A percentile compares a stretch with the other conserved stretches of the same genome.
These are phyloP conservation scores for Acanthamoeba triangularis DNA, from an alignment of 208 protist species.

Conservation along the genomic window DNA sequence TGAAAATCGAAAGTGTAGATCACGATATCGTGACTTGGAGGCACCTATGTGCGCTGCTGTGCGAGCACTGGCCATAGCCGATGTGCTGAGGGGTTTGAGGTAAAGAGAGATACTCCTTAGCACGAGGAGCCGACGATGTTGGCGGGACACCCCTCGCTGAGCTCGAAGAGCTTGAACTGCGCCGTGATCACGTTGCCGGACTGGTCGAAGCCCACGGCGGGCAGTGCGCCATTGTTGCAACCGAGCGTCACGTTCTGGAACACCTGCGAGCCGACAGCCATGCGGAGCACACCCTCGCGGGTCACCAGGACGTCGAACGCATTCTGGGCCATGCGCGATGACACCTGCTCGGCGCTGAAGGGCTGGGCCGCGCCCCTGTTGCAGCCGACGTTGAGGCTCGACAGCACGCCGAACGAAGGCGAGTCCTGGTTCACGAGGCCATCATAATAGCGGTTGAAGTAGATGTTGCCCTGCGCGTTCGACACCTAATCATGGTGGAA, in stretches of 20 bases:
- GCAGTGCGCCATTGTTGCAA: neutral
- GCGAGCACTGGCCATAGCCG: too few relatives aligned
- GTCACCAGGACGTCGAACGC: constrained; percentile 27
- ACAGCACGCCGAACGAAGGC: neutral
- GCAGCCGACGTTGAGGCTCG: neutral
- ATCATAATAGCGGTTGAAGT: constrained; percentile 25
- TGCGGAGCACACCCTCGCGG: neutral
- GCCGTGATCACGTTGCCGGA: neutral
- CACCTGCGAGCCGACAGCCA: neutral
- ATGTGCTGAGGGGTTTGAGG: too few relatives aligned
- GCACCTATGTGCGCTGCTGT: too few relatives aligned
- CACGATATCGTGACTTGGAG: too few relatives aligned
- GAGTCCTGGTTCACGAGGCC: neutral
- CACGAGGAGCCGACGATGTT: neutral
- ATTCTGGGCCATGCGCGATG: neutral
- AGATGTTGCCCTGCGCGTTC: neutral
- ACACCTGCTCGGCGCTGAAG: constrained; percentile 24
- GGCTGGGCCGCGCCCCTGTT: neutral
- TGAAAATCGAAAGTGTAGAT: too few relatives aligned
- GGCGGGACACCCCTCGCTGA: neutral
- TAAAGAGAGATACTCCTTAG: neutral
- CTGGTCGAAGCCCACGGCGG: neutral
- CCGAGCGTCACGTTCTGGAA: neutral
- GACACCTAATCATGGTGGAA: neutral
- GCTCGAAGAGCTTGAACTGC: neutral